A percentile compares a stretch with the other conserved stretches of the same genome.
Conservation (phyloP, 306 rosid genomes). For the Ochetophila trinervis region DNA sequence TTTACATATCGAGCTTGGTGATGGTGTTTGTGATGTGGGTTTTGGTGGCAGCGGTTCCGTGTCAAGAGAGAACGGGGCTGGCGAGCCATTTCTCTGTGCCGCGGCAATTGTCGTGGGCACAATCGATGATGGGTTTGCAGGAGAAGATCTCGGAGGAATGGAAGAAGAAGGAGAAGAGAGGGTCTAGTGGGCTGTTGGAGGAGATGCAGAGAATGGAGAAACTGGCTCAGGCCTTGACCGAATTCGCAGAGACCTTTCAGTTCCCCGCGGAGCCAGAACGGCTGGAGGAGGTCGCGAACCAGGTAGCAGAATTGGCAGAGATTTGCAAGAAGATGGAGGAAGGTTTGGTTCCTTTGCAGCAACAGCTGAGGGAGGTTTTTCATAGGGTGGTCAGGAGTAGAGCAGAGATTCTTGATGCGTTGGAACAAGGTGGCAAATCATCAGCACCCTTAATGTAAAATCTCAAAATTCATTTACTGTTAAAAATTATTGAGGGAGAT, state of each 20-base stretch:
- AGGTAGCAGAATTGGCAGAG: constrained; percentile 65
- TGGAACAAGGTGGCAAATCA: constrained; percentile 66
- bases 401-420: constrained; percentile 61
- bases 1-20: constrained; percentile 64
- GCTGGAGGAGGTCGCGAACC: constrained; percentile 50
- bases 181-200: constrained; percentile 58
- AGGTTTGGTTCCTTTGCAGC: constrained; percentile 83
- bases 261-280: constrained; percentile 56
- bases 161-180: constrained; percentile 95
- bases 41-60: constrained; percentile 72
- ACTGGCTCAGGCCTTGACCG: constrained; percentile 48
- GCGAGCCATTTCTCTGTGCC: constrained; percentile 47
- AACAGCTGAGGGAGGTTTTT: constrained; percentile 80
- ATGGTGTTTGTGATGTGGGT: constrained; percentile 78
- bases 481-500: neutral
- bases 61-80: constrained; percentile 82
- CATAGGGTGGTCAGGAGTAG: constrained; percentile 84
- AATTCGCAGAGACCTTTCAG: constrained; percentile 62
- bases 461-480: neutral
- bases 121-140: constrained; percentile 61
- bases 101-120: constrained; percentile 68
- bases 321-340: constrained; percentile 78
- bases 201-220: constrained; percentile 90
- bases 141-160: constrained; percentile 89
- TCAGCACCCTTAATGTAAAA: constrained; percentile 42